These are phyloP conservation scores for Coniochaeta prunicola DNA, from an alignment of 2,329 filamentous ascomycete species.

Conservation along the genomic window DNA sequence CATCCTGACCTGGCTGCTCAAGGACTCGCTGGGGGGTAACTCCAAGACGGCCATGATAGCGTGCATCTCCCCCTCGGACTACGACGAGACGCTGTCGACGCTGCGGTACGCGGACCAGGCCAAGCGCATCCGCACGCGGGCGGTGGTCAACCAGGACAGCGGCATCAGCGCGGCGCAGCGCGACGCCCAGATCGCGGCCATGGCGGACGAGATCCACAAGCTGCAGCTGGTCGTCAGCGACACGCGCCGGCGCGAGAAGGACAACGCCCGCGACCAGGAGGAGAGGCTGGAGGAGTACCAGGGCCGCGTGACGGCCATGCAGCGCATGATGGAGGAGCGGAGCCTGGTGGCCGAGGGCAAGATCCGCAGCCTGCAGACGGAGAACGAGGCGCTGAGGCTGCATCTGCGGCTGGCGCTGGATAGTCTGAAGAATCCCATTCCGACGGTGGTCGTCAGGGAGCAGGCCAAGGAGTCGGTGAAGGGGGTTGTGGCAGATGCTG, in stretches of 20 bases:
- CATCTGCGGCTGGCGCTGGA: slow-evolving; percentile 83
- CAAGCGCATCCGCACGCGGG: slow-evolving; percentile 91
- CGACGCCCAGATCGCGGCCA: slow-evolving; percentile 86
- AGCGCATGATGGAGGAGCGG: slow-evolving; percentile 92
- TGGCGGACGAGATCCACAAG: slow-evolving; percentile 88
- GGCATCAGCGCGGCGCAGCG: slow-evolving; percentile 86
- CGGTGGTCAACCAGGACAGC: slow-evolving; percentile 87
- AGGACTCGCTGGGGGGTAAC: slow-evolving; percentile 93
- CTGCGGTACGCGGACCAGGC: slow-evolving; percentile 96
- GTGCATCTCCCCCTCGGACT: slow-evolving; percentile 90
- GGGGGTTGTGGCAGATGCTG: slow-evolving; percentile 12
- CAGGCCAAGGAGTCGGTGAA: slow-evolving; percentile 12
- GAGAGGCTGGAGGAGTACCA: slow-evolving; percentile 93
- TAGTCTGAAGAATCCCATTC: slow-evolving; percentile 87
- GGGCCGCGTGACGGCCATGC: slow-evolving; percentile 79
- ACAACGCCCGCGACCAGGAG: slow-evolving; percentile 66
- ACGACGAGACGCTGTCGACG: slow-evolving; percentile 94
- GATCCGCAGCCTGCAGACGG: slow-evolving; percentile 79
- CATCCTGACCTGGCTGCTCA: slow-evolving; percentile 75
- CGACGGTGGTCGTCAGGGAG: slow-evolving; percentile 38
- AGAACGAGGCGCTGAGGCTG: slow-evolving; percentile 83
- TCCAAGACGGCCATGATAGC: slow-evolving; percentile 99
- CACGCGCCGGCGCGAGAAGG: slow-evolving; percentile 58
- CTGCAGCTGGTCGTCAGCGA: slow-evolving; percentile 72
- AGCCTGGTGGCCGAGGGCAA: slow-evolving; percentile 87